A percentile compares a stretch with the other conserved stretches of the same genome.
These are phyloP conservation scores for Iris macrosiphon DNA, from an alignment of 106 monocot genomes.

Conservation along the genomic window DNA sequence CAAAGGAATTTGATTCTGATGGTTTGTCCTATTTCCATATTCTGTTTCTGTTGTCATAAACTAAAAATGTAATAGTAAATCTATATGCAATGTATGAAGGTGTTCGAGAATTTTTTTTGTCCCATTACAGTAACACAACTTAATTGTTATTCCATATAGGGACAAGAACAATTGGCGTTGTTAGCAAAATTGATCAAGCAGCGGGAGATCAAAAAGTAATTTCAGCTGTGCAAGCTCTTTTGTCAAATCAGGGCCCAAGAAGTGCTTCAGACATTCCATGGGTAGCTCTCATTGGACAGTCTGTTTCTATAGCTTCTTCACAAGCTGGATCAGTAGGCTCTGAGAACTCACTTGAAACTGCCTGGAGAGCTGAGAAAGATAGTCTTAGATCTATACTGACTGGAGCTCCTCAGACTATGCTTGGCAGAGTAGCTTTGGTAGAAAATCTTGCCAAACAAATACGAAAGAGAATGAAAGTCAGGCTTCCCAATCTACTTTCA, in stretches of 20 bases:
- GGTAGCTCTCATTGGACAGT: slow-evolving; percentile 88
- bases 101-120: background rate
- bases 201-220: slow-evolving; percentile 69
- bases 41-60: background rate
- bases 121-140: background rate
- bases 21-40: slow-evolving; percentile 30
- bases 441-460: slow-evolving; percentile 83
- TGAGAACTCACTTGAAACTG: slow-evolving; percentile 86
- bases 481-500: slow-evolving; percentile 76
- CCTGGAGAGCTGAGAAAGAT: slow-evolving; percentile 90
- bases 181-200: slow-evolving; percentile 94
- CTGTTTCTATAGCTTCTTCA: slow-evolving; percentile 84
- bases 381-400: slow-evolving; percentile 66
- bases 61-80: background rate
- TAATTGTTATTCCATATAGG: slow-evolving; percentile 19
- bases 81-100: background rate
- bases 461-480: slow-evolving; percentile 80
- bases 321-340: slow-evolving; percentile 80
- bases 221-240: slow-evolving; percentile 69
- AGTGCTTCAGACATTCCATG: slow-evolving; percentile 72
- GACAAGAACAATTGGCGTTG: slow-evolving; percentile 76
- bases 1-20: slow-evolving; percentile 80
- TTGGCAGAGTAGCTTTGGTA: slow-evolving; percentile 86
- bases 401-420: slow-evolving; percentile 70
- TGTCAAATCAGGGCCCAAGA: slow-evolving; percentile 69